A percentile compares a stretch with the other conserved stretches of the same genome.
Evolutionary conservation across 2,329 filamentous ascomycete species (phyloP).

Genomic region (Curvularia eragrostidis): DNA sequence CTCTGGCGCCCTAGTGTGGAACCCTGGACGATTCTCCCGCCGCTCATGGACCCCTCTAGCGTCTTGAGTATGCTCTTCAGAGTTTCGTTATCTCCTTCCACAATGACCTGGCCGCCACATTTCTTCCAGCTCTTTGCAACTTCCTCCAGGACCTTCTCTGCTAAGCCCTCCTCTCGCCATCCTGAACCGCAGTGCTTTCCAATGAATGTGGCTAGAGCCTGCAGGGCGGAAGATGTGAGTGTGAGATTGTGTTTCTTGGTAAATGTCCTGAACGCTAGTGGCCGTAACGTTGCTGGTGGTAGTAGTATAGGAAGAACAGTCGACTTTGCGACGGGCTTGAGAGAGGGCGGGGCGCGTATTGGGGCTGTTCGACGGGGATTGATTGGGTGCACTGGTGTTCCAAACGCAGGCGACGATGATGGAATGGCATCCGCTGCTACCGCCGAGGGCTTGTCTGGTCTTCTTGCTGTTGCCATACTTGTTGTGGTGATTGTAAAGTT

Average conservation of each 20-base stretch:
- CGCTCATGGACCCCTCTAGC: slow-evolving; percentile 85
- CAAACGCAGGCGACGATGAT: slow-evolving; percentile 90
- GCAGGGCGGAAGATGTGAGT: slow-evolving; percentile 83
- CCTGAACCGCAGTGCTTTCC: slow-evolving; percentile 92
- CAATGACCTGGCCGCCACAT: slow-evolving; percentile 84
- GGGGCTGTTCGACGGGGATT: slow-evolving; percentile 58
- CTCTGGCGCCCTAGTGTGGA: slow-evolving; percentile 67
- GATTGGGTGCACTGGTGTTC: slow-evolving; percentile 81
- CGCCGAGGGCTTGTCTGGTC: slow-evolving; percentile 42
- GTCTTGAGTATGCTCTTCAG: slow-evolving; percentile 83
- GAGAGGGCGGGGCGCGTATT: slow-evolving; percentile 54
- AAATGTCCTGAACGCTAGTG: slow-evolving; percentile 91
- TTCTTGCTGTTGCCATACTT: slow-evolving; percentile 39
- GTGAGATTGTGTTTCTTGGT: slow-evolving; percentile 98
- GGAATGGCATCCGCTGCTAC: slow-evolving; percentile 67
- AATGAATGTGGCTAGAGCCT: slow-evolving; percentile 85
- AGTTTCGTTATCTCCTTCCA: slow-evolving; percentile 74
- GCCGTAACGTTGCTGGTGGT: slow-evolving; percentile 83
- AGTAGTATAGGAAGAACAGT: slow-evolving; percentile 87
- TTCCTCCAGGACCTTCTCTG: slow-evolving; percentile 91
- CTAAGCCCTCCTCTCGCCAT: slow-evolving; percentile 95
- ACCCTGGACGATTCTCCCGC: slow-evolving; percentile 70
- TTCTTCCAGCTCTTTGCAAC: slow-evolving; percentile 92
- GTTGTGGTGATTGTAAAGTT: slow-evolving; percentile 10
- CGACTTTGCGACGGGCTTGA: slow-evolving; percentile 60